phyloP scores from a whole-genome alignment of 228 moss, liverwort and hornwort genomes.

The Sphagnum magellanicum region DNA sequence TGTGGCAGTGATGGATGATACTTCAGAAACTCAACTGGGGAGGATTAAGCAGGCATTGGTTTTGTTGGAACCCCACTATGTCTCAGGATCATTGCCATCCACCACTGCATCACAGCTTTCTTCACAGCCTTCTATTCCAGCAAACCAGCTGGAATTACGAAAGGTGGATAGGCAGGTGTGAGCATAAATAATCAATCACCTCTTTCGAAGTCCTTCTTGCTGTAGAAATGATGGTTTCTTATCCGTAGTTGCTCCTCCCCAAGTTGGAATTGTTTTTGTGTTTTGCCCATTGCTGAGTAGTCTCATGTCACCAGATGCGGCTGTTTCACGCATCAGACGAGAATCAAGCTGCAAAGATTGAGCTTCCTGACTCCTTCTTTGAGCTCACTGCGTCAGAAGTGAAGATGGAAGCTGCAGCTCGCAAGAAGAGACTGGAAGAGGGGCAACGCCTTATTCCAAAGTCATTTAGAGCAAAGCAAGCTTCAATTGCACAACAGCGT shows the following conservation, averaged over 20 bases:
- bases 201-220: too few species aligned
- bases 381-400: conserved; percentile 24
- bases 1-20: conserved; percentile 17
- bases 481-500: conserved; percentile 15
- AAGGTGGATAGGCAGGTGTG: conserved; percentile 27
- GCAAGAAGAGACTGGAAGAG: conserved; percentile 38
- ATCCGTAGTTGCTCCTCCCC: too few species aligned
- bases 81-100: conserved; percentile 6
- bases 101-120: neutral
- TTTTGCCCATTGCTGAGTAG: too few species aligned
- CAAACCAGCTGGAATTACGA: neutral
- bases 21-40: conserved; percentile 20
- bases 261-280: too few species aligned
- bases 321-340: conserved; percentile 17
- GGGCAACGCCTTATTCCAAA: conserved; percentile 29
- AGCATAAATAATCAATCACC: too few species aligned
- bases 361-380: conserved; percentile 31
- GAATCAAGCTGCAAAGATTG: conserved; percentile 18
- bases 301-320: conserved; percentile 15
- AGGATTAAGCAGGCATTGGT: conserved; percentile 19
- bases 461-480: conserved; percentile 33
- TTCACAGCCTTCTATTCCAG: neutral
- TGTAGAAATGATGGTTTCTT: too few species aligned
- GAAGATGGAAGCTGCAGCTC: conserved; percentile 27
- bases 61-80: conserved; percentile 19